These are phyloP conservation scores for Hondaea fermentalgiana DNA, from an alignment of 108 stramenopile genomes.

Conservation along the genomic window DNA sequence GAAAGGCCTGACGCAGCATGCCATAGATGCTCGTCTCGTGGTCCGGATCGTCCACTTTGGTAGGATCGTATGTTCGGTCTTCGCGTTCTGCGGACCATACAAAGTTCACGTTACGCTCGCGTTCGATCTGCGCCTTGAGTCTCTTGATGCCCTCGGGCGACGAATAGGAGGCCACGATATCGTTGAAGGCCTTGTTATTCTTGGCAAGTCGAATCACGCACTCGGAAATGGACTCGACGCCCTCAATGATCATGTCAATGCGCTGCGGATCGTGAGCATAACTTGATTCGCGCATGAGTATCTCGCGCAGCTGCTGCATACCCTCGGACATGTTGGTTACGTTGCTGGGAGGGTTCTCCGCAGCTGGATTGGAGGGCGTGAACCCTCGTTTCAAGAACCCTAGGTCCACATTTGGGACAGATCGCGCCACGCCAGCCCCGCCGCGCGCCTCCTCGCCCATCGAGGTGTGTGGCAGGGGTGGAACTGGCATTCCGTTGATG, in stretches of 20 bases:
- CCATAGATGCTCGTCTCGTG: neutral
- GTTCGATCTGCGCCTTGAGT: neutral
- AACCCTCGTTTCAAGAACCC: too few relatives aligned
- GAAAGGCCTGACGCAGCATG: neutral
- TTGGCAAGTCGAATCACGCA: neutral
- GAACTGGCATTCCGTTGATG: too few relatives aligned
- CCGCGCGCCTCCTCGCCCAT: too few relatives aligned
- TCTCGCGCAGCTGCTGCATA: neutral
- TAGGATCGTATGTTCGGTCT: neutral
- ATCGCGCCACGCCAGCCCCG: too few relatives aligned
- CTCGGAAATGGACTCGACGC: neutral
- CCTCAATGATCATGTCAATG: neutral
- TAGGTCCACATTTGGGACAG: too few relatives aligned
- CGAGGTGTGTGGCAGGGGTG: too few relatives aligned
- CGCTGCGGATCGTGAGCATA: neutral
- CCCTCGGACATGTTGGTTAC: neutral
- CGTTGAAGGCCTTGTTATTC: neutral
- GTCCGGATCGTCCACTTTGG: neutral
- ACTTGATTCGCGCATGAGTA: neutral
- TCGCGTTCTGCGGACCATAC: neutral
- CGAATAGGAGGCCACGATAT: neutral
- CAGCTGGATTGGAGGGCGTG: too few relatives aligned
- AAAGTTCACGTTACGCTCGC: neutral
- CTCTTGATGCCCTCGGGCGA: neutral
- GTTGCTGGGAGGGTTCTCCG: too few relatives aligned